These are phyloP conservation scores for Penicillium ochrochloron DNA, from an alignment of 495 filamentous ascomycete genomes.

Conservation along the genomic window DNA sequence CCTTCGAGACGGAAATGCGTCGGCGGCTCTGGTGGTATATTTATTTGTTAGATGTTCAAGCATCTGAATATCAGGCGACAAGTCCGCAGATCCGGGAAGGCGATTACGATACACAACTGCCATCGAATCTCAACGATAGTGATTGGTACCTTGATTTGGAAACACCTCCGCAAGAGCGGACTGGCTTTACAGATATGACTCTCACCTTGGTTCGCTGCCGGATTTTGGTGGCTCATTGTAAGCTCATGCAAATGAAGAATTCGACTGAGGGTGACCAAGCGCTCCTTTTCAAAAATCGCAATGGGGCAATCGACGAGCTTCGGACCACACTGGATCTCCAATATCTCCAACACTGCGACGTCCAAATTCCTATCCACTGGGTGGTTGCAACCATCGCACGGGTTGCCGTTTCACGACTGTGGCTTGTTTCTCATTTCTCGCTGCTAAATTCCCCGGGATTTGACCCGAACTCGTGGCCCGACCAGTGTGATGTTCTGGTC, in stretches of 20 bases:
- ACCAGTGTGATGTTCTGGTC: constrained; percentile 65
- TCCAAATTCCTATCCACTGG: constrained; percentile 64
- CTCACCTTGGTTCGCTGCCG: constrained; percentile 69
- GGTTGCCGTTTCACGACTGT: constrained; percentile 65
- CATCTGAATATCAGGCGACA: constrained; percentile 14
- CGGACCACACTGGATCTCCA: constrained; percentile 45
- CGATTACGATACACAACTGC: constrained; percentile 6
- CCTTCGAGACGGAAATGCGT: constrained; percentile 25
- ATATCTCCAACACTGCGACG: constrained; percentile 62
- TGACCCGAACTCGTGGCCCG: constrained; percentile 44
- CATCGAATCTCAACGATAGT: constrained; percentile 24
- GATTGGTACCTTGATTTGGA: constrained; percentile 16
- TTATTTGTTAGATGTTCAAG: constrained; percentile 15
- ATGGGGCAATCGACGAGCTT: constrained; percentile 14
- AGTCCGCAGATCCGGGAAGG: constrained; percentile 10
- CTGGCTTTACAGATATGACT: constrained; percentile 71
- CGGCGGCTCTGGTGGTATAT: constrained; percentile 23
- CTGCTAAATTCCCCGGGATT: constrained; percentile 47
- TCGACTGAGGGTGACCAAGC: background rate
- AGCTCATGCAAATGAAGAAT: constrained; percentile 14
- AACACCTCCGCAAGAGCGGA: constrained; percentile 48
- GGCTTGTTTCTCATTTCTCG: constrained; percentile 59
- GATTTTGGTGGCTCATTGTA: constrained; percentile 42
- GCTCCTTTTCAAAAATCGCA: constrained; percentile 5
- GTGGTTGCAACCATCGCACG: constrained; percentile 66